Evolutionary conservation across 805 yeast species (phyloP).

Genomic region (Kazachstania psychrophila): DNA sequence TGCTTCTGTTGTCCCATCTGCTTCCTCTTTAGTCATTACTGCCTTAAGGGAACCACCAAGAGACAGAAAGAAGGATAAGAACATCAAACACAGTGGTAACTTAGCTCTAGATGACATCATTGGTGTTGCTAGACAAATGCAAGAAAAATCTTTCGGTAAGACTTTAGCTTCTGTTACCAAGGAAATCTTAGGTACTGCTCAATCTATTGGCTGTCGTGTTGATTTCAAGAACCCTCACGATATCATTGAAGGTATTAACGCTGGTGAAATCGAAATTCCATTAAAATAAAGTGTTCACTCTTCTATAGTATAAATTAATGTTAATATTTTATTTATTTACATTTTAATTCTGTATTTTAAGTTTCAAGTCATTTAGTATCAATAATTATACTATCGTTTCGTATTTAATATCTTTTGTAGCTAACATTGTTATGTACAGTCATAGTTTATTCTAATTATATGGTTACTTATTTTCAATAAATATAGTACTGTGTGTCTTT

Average conservation of each 20-base stretch:
- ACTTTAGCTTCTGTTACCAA: conserved; percentile 91
- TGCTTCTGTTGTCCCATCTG: conserved; percentile 98
- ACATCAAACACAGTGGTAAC: conserved; percentile 99
- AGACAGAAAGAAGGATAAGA: conserved; percentile 99
- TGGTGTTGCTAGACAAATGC: conserved; percentile 97
- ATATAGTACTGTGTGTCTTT: no score
- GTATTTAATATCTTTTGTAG: no score
- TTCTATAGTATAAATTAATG: conserved; percentile 1
- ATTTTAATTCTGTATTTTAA: conserved; percentile 4
- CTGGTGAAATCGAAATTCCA: conserved; percentile 84
- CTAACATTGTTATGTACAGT: no score
- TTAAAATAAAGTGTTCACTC: conserved; percentile 26
- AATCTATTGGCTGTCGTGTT: conserved; percentile 98
- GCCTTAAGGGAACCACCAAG: conserved; percentile 99
- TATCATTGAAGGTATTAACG: conserved; percentile 95
- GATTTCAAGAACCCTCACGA: conserved; percentile 99
- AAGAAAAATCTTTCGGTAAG: conserved; percentile 96
- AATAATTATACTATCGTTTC: neutral
- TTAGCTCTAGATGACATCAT: conserved; percentile 91
- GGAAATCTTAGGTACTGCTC: conserved; percentile 99
- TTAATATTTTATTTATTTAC: conserved; percentile 6
- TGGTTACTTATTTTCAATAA: no score
- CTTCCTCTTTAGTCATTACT: conserved; percentile 96
- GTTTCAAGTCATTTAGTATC: conserved; percentile 3
- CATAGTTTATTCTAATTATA: no score